These are phyloP conservation scores for Arthroderma sp. DNA, from an alignment of 2,329 filamentous ascomycete species.

Conservation along the genomic window DNA sequence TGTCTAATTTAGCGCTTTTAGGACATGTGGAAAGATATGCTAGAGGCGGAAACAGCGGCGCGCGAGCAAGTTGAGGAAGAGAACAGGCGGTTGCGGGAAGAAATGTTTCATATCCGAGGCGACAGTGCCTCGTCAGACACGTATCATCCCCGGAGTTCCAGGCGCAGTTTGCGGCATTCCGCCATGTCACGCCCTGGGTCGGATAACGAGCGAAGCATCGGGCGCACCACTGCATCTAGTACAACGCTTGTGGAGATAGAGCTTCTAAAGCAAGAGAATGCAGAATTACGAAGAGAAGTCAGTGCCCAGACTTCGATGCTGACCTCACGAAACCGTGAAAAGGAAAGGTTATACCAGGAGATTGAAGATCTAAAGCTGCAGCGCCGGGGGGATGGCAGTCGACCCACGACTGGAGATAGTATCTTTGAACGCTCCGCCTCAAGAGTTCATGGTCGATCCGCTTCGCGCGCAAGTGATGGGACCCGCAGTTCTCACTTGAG, in stretches of 20 bases:
- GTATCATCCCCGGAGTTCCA: conserved; percentile 19
- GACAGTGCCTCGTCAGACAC: conserved; percentile 21
- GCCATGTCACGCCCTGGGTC: conserved; percentile 26
- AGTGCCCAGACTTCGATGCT: conserved; percentile 96
- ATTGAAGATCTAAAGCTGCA: conserved; percentile 94
- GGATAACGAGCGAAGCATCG: conserved; percentile 29
- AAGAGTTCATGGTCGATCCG: conserved; percentile 59
- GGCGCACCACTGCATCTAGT: conserved; percentile 45
- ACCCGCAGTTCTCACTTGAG: conserved; percentile 52
- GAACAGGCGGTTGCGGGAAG: conserved; percentile 68
- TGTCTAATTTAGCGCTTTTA: conserved; percentile 21
- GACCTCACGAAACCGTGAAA: conserved; percentile 87
- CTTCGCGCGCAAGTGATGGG: conserved; percentile 58
- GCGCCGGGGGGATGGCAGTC: conserved; percentile 48
- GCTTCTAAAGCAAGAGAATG: conserved; percentile 80
- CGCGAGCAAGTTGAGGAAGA: conserved; percentile 87
- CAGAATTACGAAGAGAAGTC: conserved; percentile 79
- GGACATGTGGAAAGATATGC: conserved; percentile 88
- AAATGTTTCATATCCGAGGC: conserved; percentile 56
- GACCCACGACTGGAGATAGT: conserved; percentile 62
- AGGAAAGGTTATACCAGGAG: conserved; percentile 87
- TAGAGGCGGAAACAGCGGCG: conserved; percentile 80
- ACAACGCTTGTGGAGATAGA: conserved; percentile 70
- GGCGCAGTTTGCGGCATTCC: conserved; percentile 17
- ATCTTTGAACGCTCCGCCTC: conserved; percentile 91